Percentiles rank a stretch among this genome's conserved stretches.
Conservation (phyloP, 345 rosid species). For the Arabidopsis suecica region DNA sequence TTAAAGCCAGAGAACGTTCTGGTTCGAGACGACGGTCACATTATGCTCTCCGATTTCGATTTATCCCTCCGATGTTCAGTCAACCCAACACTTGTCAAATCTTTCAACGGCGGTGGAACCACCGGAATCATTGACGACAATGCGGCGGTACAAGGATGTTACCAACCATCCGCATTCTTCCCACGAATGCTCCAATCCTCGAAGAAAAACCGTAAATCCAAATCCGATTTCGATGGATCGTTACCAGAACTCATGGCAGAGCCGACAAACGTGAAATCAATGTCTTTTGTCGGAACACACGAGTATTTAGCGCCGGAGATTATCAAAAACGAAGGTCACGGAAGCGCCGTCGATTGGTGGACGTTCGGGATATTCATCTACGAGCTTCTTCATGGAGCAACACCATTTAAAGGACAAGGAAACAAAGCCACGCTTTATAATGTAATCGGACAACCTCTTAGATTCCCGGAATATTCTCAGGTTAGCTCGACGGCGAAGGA, state of each 20-base stretch:
- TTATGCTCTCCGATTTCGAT: constrained; percentile 70
- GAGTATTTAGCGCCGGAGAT: constrained; percentile 72
- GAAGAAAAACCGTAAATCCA: constrained; percentile 59
- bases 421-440: constrained; percentile 59
- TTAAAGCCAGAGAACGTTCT: constrained; percentile 71
- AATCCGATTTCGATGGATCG: constrained; percentile 57
- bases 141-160: constrained; percentile 38
- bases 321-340: constrained; percentile 67
- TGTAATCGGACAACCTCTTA: constrained; percentile 60
- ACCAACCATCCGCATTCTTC: constrained; percentile 44
- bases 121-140: constrained; percentile 14
- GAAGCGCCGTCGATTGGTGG: constrained; percentile 85
- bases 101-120: constrained; percentile 48
- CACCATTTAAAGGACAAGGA: constrained; percentile 68
- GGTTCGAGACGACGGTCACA: constrained; percentile 72
- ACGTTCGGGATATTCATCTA: constrained; percentile 65
- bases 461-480: constrained; percentile 58
- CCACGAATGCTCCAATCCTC: constrained; percentile 47
- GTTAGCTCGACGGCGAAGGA: constrained; percentile 59
- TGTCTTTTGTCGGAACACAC: constrained; percentile 79
- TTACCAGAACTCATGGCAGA: constrained; percentile 74
- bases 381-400: constrained; percentile 61
- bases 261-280: constrained; percentile 62
- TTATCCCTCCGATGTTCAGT: constrained; percentile 66
- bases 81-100: constrained; percentile 71